Conservation (phyloP, 2,329 filamentous ascomycete genomes). For the Diplodia mutila region DNA sequence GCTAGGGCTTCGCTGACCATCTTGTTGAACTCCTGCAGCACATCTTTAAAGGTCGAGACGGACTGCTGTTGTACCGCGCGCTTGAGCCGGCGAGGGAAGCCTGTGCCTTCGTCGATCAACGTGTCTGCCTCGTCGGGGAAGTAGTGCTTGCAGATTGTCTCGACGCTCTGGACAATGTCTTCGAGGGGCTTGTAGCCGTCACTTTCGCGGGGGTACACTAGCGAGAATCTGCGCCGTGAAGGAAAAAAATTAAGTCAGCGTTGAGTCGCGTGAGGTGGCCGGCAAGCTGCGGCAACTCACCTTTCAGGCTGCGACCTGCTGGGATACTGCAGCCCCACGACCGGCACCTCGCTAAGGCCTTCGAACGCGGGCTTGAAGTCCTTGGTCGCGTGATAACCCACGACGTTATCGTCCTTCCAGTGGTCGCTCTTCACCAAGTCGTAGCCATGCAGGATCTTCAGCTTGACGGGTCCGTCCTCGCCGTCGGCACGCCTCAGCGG, state of each 20-base stretch:
- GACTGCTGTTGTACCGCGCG: conserved; percentile 71
- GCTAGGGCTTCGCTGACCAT: conserved; percentile 67
- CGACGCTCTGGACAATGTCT: conserved; percentile 61
- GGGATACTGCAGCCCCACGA: conserved; percentile 81
- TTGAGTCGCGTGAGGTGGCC: conserved; percentile 30
- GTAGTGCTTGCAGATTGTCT: conserved; percentile 71
- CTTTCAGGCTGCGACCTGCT: conserved; percentile 70
- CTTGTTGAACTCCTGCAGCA: conserved; percentile 77
- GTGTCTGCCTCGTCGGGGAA: conserved; percentile 69
- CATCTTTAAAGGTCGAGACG: conserved; percentile 69
- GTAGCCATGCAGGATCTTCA: conserved; percentile 45
- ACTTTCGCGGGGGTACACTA: conserved; percentile 76
- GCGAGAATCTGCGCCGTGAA: conserved; percentile 62
- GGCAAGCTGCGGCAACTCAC: conserved; percentile 48
- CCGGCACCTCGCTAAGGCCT: conserved; percentile 46
- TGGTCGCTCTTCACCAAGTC: conserved; percentile 46
- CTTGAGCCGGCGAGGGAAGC: conserved; percentile 76
- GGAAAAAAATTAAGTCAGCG: conserved; percentile 28
- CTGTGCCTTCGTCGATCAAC: conserved; percentile 72
- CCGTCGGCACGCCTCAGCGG: conserved; percentile 27
- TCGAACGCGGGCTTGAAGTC: conserved; percentile 59
- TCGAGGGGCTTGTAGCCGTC: conserved; percentile 68
- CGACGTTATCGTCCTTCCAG: conserved; percentile 28
- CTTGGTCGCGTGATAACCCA: conserved; percentile 31
- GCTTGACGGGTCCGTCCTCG: conserved; percentile 28